Conservation (phyloP, 805 yeast genomes). For the Teunomyces barrocoloradensis region DNA sequence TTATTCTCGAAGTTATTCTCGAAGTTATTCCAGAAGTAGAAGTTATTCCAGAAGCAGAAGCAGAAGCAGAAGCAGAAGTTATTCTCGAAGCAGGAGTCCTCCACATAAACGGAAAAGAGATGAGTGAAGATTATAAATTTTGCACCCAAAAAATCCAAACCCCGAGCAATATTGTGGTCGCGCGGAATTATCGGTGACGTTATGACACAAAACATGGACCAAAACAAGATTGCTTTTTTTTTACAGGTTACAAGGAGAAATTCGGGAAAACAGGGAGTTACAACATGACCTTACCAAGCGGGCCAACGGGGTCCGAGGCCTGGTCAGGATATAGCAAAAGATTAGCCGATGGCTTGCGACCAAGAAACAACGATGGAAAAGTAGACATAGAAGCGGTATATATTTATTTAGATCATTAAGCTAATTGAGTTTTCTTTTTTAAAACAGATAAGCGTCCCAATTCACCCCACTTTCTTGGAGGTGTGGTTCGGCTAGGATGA, state of each 20-base stretch:
- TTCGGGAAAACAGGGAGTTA: not conserved
- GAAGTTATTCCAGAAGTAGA: not conserved
- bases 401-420: too few species aligned
- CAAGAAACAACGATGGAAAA: too few species aligned
- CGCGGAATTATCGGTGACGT: constrained; percentile 4
- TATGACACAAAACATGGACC: constrained; percentile 1
- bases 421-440: too few species aligned
- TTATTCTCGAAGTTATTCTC: constrained; percentile 1
- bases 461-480: too few species aligned
- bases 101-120: not conserved
- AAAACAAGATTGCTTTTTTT: not conserved
- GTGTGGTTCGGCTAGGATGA: not conserved
- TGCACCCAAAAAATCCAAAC: constrained; percentile 3
- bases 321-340: not conserved
- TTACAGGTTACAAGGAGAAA: constrained; percentile 7
- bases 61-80: not conserved
- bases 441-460: not conserved
- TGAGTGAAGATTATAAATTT: not conserved
- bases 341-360: not conserved
- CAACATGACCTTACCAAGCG: not conserved
- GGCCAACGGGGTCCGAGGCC: not conserved
- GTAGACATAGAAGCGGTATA: too few species aligned
- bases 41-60: not conserved
- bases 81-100: not conserved
- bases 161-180: not conserved